These are phyloP conservation scores for Xanthoconium stramineum DNA, from an alignment of 768 basidiomycete species.

Conservation along the genomic window DNA sequence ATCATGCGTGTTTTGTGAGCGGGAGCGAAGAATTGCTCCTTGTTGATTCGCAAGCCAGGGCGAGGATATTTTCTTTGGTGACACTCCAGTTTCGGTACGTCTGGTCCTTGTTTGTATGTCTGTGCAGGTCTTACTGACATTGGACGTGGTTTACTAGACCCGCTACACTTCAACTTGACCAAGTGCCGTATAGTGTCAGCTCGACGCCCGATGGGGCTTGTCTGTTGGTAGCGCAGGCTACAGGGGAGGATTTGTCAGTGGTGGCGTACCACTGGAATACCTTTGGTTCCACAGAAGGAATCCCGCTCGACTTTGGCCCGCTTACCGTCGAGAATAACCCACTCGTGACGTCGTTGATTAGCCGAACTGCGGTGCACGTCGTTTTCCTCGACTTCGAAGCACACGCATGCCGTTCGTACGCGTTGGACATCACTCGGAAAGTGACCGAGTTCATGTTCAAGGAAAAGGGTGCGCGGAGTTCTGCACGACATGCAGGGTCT, in stretches of 20 bases:
- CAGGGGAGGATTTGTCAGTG: constrained; percentile 16
- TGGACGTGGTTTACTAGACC: constrained; percentile 33
- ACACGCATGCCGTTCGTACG: constrained; percentile 39
- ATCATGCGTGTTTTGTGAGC: constrained; percentile 41
- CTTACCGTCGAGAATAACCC: constrained; percentile 21
- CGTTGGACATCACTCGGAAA: constrained; percentile 52
- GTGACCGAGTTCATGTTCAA: constrained; percentile 55
- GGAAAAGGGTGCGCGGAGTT: constrained; percentile 33
- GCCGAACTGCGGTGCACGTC: constrained; percentile 41
- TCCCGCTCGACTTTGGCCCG: constrained; percentile 32
- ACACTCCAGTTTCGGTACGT: constrained; percentile 36
- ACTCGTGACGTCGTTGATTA: constrained; percentile 45
- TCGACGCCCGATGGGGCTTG: constrained; percentile 58
- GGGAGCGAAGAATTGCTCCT: constrained; percentile 53
- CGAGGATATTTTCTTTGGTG: constrained; percentile 51
- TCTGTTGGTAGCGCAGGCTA: constrained; percentile 35
- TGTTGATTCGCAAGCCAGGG: constrained; percentile 41
- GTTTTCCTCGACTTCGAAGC: constrained; percentile 36
- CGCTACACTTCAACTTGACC: constrained; percentile 39
- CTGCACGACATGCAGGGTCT: constrained; percentile 4
- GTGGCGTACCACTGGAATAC: constrained; percentile 54
- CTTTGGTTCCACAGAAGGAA: constrained; percentile 51
- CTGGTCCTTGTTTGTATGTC: not conserved
- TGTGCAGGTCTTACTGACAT: not conserved
- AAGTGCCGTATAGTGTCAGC: constrained; percentile 29